Percentiles rank a stretch among this genome's conserved stretches.
Conservation (phyloP, 306 rosid genomes). For the Citrullus amarus region DNA sequence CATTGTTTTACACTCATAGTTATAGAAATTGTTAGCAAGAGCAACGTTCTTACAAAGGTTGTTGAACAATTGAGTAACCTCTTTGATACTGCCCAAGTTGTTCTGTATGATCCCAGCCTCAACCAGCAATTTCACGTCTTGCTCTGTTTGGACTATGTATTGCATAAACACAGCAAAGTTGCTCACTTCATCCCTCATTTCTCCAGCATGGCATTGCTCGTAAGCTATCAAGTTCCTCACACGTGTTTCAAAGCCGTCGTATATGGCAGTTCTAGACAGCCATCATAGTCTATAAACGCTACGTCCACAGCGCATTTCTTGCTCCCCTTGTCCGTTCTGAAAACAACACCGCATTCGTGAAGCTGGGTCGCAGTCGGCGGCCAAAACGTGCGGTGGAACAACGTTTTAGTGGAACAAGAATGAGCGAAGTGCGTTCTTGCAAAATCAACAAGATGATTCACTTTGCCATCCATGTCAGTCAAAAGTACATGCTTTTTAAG, state of each 20-base stretch:
- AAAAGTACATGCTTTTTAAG: neutral
- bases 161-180: neutral
- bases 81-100: neutral
- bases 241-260: neutral
- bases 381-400: slow-evolving; percentile 10
- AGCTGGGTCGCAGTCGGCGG: neutral
- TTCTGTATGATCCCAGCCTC: neutral
- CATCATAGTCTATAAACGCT: neutral
- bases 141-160: neutral
- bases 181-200: neutral
- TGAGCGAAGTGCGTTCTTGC: neutral
- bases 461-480: neutral
- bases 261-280: neutral
- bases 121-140: neutral
- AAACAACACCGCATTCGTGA: neutral
- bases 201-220: neutral
- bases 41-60: neutral
- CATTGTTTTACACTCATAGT: neutral
- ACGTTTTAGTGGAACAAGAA: slow-evolving; percentile 12
- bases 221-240: neutral
- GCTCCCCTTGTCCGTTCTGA: neutral
- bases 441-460: neutral
- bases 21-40: neutral
- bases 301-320: neutral
- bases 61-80: neutral